These are phyloP conservation scores for Colletotrichum cuscutae DNA, from an alignment of 2,329 filamentous ascomycete genomes.

Conservation along the genomic window DNA sequence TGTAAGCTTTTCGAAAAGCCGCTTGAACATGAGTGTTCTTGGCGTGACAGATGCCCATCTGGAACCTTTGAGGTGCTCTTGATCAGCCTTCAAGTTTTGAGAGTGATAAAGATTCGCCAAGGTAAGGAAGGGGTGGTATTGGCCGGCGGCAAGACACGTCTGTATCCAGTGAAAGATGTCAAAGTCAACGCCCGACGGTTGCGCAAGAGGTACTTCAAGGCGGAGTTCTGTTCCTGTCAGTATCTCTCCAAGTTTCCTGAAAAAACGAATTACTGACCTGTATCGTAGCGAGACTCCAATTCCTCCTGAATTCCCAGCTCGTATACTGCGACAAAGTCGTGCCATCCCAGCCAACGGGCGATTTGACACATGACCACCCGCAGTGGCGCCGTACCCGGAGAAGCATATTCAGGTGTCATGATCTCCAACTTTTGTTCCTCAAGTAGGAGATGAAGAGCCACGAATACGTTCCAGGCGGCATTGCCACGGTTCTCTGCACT, in stretches of 20 bases:
- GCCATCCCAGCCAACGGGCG: constrained; percentile 83
- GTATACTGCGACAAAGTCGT: constrained; percentile 58
- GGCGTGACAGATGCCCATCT: constrained; percentile 65
- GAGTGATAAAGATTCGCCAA: constrained; percentile 57
- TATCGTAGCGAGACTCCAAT: constrained; percentile 49
- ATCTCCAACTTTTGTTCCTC: constrained; percentile 90
- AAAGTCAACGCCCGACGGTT: constrained; percentile 45
- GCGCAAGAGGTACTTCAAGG: constrained; percentile 39
- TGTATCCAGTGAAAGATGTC: constrained; percentile 65
- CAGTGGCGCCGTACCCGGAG: constrained; percentile 62
- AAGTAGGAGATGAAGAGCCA: constrained; percentile 85
- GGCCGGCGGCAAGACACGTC: constrained; percentile 52
- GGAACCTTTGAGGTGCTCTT: constrained; percentile 47
- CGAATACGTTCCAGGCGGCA: constrained; percentile 73
- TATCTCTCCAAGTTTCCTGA: constrained; percentile 21
- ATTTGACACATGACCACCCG: constrained; percentile 84
- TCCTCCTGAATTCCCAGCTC: constrained; percentile 65
- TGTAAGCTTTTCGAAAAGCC: constrained; percentile 70
- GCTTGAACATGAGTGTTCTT: constrained; percentile 75
- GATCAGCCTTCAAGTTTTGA: constrained; percentile 47
- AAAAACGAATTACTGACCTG: constrained; percentile 45
- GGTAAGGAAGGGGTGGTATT: constrained; percentile 51
- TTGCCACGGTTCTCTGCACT: constrained; percentile 68
- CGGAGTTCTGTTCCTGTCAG: constrained; percentile 42
- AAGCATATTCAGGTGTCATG: constrained; percentile 55